A percentile compares a stretch with the other conserved stretches of the same genome.
Conservation (phyloP, 192 early-diverging fungal genomes). For the Cladochytrium replicatum region DNA sequence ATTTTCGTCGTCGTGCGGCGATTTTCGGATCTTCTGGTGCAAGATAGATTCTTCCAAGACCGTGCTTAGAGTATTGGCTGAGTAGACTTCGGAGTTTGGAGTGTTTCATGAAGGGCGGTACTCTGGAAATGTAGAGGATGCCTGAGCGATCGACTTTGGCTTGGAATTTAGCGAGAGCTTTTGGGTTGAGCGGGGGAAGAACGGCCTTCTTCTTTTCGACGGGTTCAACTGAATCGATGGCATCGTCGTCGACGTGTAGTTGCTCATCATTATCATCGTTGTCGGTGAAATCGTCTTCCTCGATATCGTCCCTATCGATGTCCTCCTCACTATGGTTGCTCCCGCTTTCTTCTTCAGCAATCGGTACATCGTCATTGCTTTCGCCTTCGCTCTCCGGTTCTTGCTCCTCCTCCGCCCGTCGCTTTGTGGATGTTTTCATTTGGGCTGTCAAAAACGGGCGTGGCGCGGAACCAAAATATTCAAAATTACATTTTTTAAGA, state of each 20-base stretch:
- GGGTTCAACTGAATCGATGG: conserved; percentile 15
- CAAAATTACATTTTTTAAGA: no score
- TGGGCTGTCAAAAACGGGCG: conserved; percentile 14
- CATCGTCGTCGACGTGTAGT: not conserved
- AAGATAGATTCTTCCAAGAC: conserved; percentile 79
- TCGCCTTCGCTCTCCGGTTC: conserved; percentile 14
- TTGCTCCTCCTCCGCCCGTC: conserved; percentile 1
- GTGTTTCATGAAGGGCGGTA: conserved; percentile 92
- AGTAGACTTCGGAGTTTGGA: conserved; percentile 68
- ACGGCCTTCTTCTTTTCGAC: conserved; percentile 35
- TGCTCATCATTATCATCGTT: conserved; percentile 17
- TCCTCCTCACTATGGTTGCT: conserved; percentile 15
- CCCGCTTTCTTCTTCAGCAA: conserved; percentile 19
- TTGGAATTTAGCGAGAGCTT: conserved; percentile 53
- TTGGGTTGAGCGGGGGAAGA: conserved; percentile 50
- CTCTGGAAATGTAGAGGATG: conserved; percentile 78
- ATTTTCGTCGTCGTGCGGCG: conserved; percentile 72
- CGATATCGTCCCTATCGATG: conserved; percentile 3
- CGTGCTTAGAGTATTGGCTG: conserved; percentile 55
- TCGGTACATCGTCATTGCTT: conserved; percentile 6
- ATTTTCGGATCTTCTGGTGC: conserved; percentile 75
- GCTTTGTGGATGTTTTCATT: not conserved
- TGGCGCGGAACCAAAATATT: no score
- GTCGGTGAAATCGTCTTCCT: conserved; percentile 3
- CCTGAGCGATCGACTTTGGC: conserved; percentile 65